phyloP scores from a whole-genome alignment of 129 eudicot genomes.

The Flaveria trinervia region DNA sequence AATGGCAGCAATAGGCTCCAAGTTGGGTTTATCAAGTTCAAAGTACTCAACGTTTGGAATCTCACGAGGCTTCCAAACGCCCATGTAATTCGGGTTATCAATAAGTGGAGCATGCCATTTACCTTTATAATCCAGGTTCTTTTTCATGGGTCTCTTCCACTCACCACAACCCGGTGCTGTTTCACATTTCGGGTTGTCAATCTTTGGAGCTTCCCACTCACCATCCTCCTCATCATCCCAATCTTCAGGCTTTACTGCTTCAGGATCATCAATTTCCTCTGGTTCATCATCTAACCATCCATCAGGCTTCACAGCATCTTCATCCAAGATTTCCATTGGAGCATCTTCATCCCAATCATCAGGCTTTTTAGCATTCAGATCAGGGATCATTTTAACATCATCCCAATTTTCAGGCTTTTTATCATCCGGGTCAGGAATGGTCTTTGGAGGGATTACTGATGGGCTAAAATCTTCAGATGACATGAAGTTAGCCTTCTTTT shows the following conservation, averaged over 20 bases:
- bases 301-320: slow-evolving; percentile 81
- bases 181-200: slow-evolving; percentile 87
- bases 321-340: slow-evolving; percentile 82
- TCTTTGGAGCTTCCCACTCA: slow-evolving; percentile 94
- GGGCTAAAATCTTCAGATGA: slow-evolving; percentile 73
- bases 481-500: slow-evolving; percentile 71
- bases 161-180: slow-evolving; percentile 91
- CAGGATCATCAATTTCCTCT: slow-evolving; percentile 88
- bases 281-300: slow-evolving; percentile 98
- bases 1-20: slow-evolving; percentile 84
- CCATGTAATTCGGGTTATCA: slow-evolving; percentile 90
- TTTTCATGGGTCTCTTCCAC: slow-evolving; percentile 89
- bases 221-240: slow-evolving; percentile 99
- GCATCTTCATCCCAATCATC: slow-evolving; percentile 98
- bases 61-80: slow-evolving; percentile 78
- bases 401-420: slow-evolving; percentile 91
- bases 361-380: slow-evolving; percentile 79
- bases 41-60: slow-evolving; percentile 76
- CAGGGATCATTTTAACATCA: slow-evolving; percentile 71
- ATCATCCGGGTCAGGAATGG: slow-evolving; percentile 91
- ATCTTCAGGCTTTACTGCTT: slow-evolving; percentile 86
- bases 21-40: slow-evolving; percentile 68
- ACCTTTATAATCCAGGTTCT: slow-evolving; percentile 88
- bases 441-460: slow-evolving; percentile 63
- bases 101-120: slow-evolving; percentile 84